Evolutionary conservation across 1,284 basidiomycete species (phyloP), one percentile per base, ranked within the genome.

Genomic region (Boletellus deceptivus): DNA sequence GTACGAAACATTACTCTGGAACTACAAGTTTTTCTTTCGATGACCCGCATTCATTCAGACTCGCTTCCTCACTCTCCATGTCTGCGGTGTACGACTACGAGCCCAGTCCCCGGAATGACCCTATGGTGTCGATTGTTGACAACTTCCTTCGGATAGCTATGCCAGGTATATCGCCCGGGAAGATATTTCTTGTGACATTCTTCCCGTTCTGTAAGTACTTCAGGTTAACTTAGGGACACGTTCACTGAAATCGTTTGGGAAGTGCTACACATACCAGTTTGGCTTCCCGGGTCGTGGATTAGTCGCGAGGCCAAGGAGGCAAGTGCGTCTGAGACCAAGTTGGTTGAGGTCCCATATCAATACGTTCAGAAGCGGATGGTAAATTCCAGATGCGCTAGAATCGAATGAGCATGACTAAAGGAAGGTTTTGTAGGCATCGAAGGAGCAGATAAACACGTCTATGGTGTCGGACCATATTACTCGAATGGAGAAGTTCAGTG

Each of bases 121-220:
- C 55, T 4, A 42, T 59, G 33, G 36, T 59, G 2, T 35, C 44
- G 17, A 47, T 50, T 8, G 43, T 59, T 3, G 33, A 53, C 4
- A 27, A 18, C 7, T 53, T 48, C 37, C 8, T 53, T 11, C n/a
- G 25, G 34, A 7, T 33, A 16, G 38, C 39, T 6, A 14, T 48
- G 6, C 34, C 46, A 0, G 43, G 33, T 10, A 46, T 39, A 24
- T 17, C 47, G 18, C 43, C 42, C 1, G 46, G 25, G 38, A 55
- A 36, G 17, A 33, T 46, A 5, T 3, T 44, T 16, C 35, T 55
- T 20, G 18, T 62, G 27, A 52, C 45, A 29, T 13, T 34, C 6
- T 58, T 60, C 18, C 59, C 59, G 3, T 62, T 62, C 24, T 31
- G 59, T 60, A 35, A 57, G 57, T 49, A 11, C 4, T 25, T 18